These are phyloP conservation scores for Spergularia azorica DNA, from an alignment of 179 eudicot species.

Conservation along the genomic window DNA sequence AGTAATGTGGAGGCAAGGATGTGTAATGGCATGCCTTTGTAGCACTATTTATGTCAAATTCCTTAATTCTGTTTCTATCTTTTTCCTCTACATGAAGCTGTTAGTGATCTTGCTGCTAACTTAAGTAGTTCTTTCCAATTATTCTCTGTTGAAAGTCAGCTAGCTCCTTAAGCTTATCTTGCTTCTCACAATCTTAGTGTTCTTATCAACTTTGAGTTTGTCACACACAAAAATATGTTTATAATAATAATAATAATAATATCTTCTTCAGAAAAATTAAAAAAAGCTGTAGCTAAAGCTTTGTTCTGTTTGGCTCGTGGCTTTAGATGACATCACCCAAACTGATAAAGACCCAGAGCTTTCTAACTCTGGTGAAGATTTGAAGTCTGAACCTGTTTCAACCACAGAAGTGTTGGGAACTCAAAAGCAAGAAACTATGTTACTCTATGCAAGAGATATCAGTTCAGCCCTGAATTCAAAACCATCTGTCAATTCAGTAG, in stretches of 20 bases:
- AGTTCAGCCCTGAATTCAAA: constrained; percentile 19
- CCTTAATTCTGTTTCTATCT: background rate
- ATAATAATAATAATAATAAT: no score
- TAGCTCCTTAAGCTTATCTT: background rate
- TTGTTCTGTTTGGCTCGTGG: constrained; percentile 8
- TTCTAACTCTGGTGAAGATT: constrained; percentile 12
- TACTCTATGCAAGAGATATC: constrained; percentile 13
- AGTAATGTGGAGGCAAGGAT: background rate
- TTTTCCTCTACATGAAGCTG: no score
- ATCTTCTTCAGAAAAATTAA: background rate
- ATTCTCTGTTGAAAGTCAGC: background rate
- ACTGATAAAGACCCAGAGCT: constrained; percentile 40
- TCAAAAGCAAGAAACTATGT: background rate
- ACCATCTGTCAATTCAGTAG: constrained; percentile 25
- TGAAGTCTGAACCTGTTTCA: background rate
- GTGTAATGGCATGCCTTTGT: background rate
- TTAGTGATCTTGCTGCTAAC: background rate
- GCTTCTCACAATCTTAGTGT: background rate
- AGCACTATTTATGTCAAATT: background rate
- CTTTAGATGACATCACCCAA: constrained; percentile 65
- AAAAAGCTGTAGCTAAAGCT: background rate
- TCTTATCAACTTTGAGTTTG: no score
- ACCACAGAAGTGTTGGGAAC: background rate
- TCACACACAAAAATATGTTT: no score
- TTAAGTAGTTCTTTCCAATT: background rate